Evolutionary conservation across 2,329 filamentous ascomycete genomes (phyloP), one percentile per base, ranked within the genome.

Genomic region (Colletotrichum kahawae): DNA sequence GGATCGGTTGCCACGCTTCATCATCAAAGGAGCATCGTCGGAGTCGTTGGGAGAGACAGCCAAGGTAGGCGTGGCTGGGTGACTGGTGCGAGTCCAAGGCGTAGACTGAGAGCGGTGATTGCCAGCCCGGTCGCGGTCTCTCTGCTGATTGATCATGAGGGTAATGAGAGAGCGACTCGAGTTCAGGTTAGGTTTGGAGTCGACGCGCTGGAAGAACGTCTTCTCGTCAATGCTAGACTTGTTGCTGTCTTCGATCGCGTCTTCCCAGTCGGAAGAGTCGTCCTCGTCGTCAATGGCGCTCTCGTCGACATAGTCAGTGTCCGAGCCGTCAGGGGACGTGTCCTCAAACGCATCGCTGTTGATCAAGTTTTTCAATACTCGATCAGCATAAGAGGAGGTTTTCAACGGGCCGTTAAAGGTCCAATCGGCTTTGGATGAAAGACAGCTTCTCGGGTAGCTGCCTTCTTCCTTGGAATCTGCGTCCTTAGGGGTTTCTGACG

Each of bases 131-230:
- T 88, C 89, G 64, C 92, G 90, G 65, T 94, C 93, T 78, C 92
- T 93, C 81, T 98, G 93, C 13, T 88, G 93, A 10, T 88, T 94
- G 82, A 99, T 92, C 89, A 96, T 93, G 70, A 96, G 92, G 1
- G 96, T 98, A 78, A 99, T 93, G 57, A 98, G 91, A 3, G 96
- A 98, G 66, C 94, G 93, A 64, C 95, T 92, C 2, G 96, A 98
- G 4, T 94, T 93, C 31, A 98, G 88, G 81, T 98, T 95, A 9
- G 93, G 92, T 83, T 93, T 93, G 54, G 96, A 98, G 83, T 98
- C 95, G 65, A 98, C 95, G 13, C 97, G 94, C 83, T 96, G 93
- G 89, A 99, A 99, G 79, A 95, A 89, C n/a, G 92, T 90, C 80
- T 92, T 93, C 76, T 97, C 94, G 76, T 97, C 94, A 67, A 95